Evolutionary conservation across 208 protist genomes (phyloP), one percentile per base, ranked within the genome.

Genomic region (Crithidia sp.): DNA sequence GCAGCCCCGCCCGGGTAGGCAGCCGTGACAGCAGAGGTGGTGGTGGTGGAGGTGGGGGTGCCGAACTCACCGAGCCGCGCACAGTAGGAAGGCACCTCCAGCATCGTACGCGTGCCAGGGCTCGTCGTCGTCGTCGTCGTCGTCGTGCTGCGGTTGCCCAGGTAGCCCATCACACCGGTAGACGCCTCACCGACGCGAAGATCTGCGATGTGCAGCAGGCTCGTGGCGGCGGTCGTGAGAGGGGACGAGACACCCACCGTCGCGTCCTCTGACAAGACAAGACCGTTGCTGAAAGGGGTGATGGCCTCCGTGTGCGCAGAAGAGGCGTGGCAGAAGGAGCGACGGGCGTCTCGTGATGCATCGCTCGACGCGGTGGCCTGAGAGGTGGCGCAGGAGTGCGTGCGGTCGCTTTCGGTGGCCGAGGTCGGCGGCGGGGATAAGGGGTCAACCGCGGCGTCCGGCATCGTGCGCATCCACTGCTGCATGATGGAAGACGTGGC

Each of bases 251-350:
- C 45, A 4, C 61, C 61, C 5, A 66, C 28, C 45, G 61, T 66
- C 5, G 9, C 61, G 14, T 57, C 62, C 13, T 67, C 43, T 6
- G 62, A 67, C 14, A 67, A 49, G 13, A 67, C 9, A 14, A 67
- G 28, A 6, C 62, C 62, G 62, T 55, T 55, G 62, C 62, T 67
- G 62, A 57, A 67, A 12, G 62, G 62, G 5, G 62, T 57, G 45
- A 67, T 9, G 49, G 43, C 62, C 36, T 67, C 62, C 37, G 57
- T 61, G 57, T 61, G 28, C 12, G 45, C 8, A 37, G 2, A 5
- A 49, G 37, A 13, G 28, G 3, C 6, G 4, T 55, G 49, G 49
- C 50, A 67, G 36, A 5, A 45, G 2, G 62, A 67, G 49, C 55
- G 28, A 2, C 45, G 49, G 9, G 14, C 45, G 49, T 67, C 62